These are phyloP conservation scores for Fusarium veterinarium DNA, from an alignment of 2,329 filamentous ascomycete species.

Conservation along the genomic window DNA sequence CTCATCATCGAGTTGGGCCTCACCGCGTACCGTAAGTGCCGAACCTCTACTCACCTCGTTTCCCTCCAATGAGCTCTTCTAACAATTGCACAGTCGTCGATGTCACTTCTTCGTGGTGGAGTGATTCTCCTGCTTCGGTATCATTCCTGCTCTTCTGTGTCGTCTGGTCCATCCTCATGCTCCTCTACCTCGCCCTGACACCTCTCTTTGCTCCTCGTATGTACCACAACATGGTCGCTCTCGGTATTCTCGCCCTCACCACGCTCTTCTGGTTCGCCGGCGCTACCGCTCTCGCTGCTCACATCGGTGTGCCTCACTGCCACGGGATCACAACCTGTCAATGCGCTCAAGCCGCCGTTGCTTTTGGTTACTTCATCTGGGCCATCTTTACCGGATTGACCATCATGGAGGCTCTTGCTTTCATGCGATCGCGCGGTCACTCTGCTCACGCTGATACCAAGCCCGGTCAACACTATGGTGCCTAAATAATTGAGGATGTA, in stretches of 20 bases:
- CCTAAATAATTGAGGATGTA: conserved; percentile 8
- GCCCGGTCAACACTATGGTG: conserved; percentile 34
- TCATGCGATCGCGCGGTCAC: conserved; percentile 55
- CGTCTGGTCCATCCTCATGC: conserved; percentile 79
- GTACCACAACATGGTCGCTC: conserved; percentile 73
- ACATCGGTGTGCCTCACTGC: conserved; percentile 65
- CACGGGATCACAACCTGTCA: conserved; percentile 68
- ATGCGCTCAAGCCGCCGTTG: conserved; percentile 71
- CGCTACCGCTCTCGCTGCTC: conserved; percentile 79
- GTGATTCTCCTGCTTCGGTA: neutral
- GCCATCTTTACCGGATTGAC: conserved; percentile 61
- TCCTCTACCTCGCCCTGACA: conserved; percentile 76
- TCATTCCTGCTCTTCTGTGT: conserved; percentile 82
- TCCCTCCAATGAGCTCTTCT: conserved; percentile 2
- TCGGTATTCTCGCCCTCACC: conserved; percentile 77
- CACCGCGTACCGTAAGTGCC: conserved; percentile 73
- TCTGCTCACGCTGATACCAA: conserved; percentile 48
- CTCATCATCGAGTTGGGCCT: conserved; percentile 80
- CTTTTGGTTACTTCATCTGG: conserved; percentile 75
- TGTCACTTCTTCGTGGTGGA: neutral
- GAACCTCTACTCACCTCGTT: neutral
- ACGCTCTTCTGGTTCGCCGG: conserved; percentile 93
- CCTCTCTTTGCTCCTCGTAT: conserved; percentile 70
- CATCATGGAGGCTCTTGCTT: conserved; percentile 59
- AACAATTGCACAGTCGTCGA: conserved; percentile 45